These are phyloP conservation scores for Penicillium sp. DNA, from an alignment of 2,329 filamentous ascomycete genomes.

Conservation along the genomic window DNA sequence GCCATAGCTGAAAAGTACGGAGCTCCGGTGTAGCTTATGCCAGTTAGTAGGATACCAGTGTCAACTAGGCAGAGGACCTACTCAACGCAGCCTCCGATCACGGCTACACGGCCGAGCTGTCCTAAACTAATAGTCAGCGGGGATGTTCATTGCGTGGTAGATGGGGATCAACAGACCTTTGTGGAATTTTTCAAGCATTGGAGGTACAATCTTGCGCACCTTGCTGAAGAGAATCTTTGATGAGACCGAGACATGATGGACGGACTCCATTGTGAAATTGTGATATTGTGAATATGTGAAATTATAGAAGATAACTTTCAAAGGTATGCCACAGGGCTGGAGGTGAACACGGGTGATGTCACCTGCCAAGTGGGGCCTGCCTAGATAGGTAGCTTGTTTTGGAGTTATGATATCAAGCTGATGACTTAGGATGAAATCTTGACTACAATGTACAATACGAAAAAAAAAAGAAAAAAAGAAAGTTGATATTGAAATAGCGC, in stretches of 20 bases:
- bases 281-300: not conserved
- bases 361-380: conserved; percentile 31
- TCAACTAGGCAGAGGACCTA: conserved; percentile 24
- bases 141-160: not conserved
- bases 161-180: conserved; percentile 63
- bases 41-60: conserved; percentile 10
- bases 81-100: conserved; percentile 92
- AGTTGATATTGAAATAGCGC: conserved; percentile 23
- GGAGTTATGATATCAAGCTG: not conserved
- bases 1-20: conserved; percentile 99
- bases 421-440: not conserved
- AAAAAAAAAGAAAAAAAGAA: conserved; percentile 5
- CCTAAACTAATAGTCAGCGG: conserved; percentile 51
- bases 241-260: conserved; percentile 57
- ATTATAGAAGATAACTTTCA: not conserved
- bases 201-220: conserved; percentile 86
- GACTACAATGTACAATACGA: not conserved
- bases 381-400: not conserved
- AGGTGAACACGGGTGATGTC: conserved; percentile 32
- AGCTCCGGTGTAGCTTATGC: conserved; percentile 75
- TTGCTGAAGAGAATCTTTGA: conserved; percentile 75
- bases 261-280: conserved; percentile 29
- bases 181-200: conserved; percentile 92
- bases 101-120: conserved; percentile 84
- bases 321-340: not conserved